Percentiles rank a stretch among this genome's conserved stretches.
These are phyloP conservation scores for Hygrocybe punicea DNA, from an alignment of 768 basidiomycete genomes.

Conservation along the genomic window DNA sequence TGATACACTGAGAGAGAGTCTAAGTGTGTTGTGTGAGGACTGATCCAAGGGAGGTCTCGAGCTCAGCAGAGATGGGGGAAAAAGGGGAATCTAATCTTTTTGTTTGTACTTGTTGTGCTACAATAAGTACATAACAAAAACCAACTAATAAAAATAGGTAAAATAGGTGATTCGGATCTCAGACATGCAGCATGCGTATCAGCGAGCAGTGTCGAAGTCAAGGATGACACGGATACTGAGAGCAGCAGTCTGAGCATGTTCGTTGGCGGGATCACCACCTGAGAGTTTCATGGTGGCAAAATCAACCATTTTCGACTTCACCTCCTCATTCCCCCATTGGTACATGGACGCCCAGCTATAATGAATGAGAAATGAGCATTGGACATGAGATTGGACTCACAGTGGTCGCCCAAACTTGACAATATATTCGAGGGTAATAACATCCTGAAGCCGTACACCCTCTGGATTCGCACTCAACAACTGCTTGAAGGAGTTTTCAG, in stretches of 20 bases:
- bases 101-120: too few species aligned
- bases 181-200: too few species aligned
- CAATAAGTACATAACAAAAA: too few species aligned
- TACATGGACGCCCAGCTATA: conserved; percentile 5
- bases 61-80: too few species aligned
- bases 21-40: too few species aligned
- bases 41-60: too few species aligned
- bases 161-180: too few species aligned
- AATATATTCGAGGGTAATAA: conserved; percentile 1
- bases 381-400: not conserved
- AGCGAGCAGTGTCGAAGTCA: conserved; percentile 8
- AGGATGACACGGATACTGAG: conserved; percentile 6
- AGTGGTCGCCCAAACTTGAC: conserved; percentile 8
- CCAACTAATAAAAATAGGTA: too few species aligned
- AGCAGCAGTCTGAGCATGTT: not conserved
- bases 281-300: conserved; percentile 5
- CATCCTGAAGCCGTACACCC: not conserved
- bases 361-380: not conserved
- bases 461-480: not conserved
- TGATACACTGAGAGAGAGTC: too few species aligned
- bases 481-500: conserved; percentile 1
- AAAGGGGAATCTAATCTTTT: too few species aligned
- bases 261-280: not conserved
- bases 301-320: conserved; percentile 3
- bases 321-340: not conserved